Conservation (phyloP, 1,139 yeast species). For the Suhomyces chickasaworum region DNA sequence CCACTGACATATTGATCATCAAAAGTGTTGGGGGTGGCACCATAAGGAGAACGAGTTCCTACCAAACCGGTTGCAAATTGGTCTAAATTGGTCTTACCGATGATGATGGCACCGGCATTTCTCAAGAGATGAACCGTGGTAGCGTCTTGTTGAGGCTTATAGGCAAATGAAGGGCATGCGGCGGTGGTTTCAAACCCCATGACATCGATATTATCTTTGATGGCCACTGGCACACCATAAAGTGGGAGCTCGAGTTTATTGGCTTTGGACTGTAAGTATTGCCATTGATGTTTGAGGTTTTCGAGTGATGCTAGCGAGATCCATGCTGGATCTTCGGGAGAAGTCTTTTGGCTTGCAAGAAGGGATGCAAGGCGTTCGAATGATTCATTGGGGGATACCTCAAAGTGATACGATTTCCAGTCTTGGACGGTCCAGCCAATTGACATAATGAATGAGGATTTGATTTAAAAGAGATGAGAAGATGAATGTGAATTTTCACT, state of each 20-base stretch:
- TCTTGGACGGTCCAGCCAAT: slow-evolving; percentile 51
- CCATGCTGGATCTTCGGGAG: slow-evolving; percentile 83
- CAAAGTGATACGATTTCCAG: slow-evolving; percentile 71
- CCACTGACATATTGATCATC: slow-evolving; percentile 80
- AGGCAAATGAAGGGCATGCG: slow-evolving; percentile 85
- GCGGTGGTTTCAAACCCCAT: slow-evolving; percentile 85
- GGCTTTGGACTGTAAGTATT: slow-evolving; percentile 62
- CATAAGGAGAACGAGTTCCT: slow-evolving; percentile 93
- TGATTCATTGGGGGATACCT: slow-evolving; percentile 65
- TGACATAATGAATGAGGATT: slow-evolving; percentile 17
- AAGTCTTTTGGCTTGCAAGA: slow-evolving; percentile 46
- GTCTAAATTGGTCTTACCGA: slow-evolving; percentile 92
- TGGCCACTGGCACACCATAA: slow-evolving; percentile 93
- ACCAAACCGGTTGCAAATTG: slow-evolving; percentile 97
- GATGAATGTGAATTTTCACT: too few species aligned
- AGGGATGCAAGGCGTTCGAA: slow-evolving; percentile 50
- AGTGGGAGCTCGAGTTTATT: slow-evolving; percentile 57
- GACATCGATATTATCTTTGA: slow-evolving; percentile 93
- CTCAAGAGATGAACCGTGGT: slow-evolving; percentile 69
- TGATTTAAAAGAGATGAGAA: too few species aligned
- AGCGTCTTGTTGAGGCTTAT: slow-evolving; percentile 69
- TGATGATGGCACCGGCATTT: slow-evolving; percentile 83
- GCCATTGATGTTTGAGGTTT: slow-evolving; percentile 75
- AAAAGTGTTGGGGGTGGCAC: slow-evolving; percentile 80
- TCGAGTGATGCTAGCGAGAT: slow-evolving; percentile 69